Conservation (phyloP, 805 yeast genomes). For the Pichia cephalocereana region DNA sequence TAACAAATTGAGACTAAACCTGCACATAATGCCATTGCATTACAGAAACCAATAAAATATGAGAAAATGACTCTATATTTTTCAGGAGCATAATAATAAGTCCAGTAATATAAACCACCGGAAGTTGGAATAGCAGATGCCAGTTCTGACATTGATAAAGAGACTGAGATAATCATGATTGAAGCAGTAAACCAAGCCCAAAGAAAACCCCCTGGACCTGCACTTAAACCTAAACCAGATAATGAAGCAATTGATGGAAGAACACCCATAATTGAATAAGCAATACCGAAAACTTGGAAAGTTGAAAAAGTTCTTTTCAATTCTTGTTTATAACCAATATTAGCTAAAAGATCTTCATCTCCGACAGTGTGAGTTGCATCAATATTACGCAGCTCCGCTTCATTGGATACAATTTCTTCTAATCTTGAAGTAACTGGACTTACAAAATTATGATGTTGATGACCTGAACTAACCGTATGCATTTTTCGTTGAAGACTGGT, state of each 20-base stretch:
- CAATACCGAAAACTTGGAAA: constrained; percentile 59
- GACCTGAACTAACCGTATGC: constrained; percentile 1
- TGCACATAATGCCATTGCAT: constrained; percentile 56
- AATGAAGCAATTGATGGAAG: constrained; percentile 56
- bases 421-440: constrained; percentile 13
- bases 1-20: constrained; percentile 62
- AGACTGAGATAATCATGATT: constrained; percentile 46
- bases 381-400: constrained; percentile 21
- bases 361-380: constrained; percentile 19
- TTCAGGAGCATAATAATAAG: constrained; percentile 57
- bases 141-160: constrained; percentile 54
- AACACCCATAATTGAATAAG: constrained; percentile 65
- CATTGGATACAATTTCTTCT: constrained; percentile 15
- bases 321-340: constrained; percentile 67
- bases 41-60: constrained; percentile 57
- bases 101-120: constrained; percentile 68
- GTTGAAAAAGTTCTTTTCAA: constrained; percentile 51
- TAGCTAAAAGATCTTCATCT: constrained; percentile 33
- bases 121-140: constrained; percentile 67
- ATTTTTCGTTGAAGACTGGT: not conserved
- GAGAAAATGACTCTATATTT: constrained; percentile 42
- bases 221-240: constrained; percentile 41
- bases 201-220: constrained; percentile 55
- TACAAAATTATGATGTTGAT: constrained; percentile 3
- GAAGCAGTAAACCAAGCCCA: constrained; percentile 70